Percentiles rank a stretch among this genome's conserved stretches.
Evolutionary conservation across 2,329 filamentous ascomycete species (phyloP).

Genomic region (Colletotrichum lentis): DNA sequence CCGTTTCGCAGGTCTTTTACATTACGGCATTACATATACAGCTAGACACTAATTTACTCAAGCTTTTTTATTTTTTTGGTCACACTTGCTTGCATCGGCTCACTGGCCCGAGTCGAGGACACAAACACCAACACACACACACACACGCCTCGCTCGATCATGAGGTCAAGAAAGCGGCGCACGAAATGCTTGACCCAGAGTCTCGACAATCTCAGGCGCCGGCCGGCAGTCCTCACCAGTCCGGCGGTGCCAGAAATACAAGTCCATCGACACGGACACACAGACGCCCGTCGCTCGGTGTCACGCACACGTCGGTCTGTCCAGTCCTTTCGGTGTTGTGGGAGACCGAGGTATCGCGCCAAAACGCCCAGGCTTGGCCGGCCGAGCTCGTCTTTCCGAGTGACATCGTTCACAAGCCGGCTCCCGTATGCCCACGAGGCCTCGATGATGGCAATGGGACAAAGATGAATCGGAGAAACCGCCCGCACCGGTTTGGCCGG

Average conservation of each 20-base stretch:
- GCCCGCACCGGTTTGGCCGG: not conserved
- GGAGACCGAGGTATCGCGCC: not conserved
- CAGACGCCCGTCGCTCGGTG: not conserved
- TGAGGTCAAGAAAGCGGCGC: not conserved
- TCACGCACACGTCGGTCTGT: not conserved
- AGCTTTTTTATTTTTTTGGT: not conserved
- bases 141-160: not conserved
- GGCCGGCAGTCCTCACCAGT: not conserved
- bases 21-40: conserved; percentile 15
- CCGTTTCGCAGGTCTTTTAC: not conserved
- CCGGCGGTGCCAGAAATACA: not conserved
- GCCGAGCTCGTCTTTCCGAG: not conserved
- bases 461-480: not conserved
- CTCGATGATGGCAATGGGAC: not conserved
- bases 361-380: not conserved
- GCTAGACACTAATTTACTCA: conserved; percentile 6
- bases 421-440: not conserved
- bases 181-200: too few relatives aligned
- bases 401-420: too few relatives aligned
- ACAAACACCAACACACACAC: too few relatives aligned
- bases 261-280: not conserved
- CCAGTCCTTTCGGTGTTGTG: not conserved
- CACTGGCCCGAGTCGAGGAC: not conserved
- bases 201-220: not conserved
- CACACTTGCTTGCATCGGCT: not conserved